phyloP scores from a whole-genome alignment of 352 stramenopile genomes.

The Blastocystis sp. region DNA sequence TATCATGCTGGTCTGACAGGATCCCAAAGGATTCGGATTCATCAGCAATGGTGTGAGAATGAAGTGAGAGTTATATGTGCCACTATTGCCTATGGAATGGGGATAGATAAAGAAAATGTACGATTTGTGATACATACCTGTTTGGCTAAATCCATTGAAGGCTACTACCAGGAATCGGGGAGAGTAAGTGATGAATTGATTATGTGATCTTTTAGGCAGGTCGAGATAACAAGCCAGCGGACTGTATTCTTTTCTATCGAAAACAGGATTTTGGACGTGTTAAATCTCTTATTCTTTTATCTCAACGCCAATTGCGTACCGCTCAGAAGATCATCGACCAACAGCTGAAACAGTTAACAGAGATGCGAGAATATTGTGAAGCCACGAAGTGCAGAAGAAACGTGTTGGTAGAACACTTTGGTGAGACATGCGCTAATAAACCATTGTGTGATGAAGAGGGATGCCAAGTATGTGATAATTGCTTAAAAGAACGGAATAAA shows the following conservation, averaged over 20 bases:
- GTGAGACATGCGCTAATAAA: slow-evolving; percentile 77
- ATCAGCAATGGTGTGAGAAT: slow-evolving; percentile 10
- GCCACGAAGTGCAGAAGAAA: slow-evolving; percentile 78
- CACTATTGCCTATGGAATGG: slow-evolving; percentile 97
- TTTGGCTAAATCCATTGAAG: slow-evolving; percentile 94
- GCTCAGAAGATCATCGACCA: neutral
- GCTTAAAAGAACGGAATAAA: slow-evolving; percentile 64
- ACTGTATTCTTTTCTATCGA: slow-evolving; percentile 55
- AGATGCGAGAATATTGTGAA: slow-evolving; percentile 71
- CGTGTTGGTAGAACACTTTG: slow-evolving; percentile 85
- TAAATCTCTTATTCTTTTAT: slow-evolving; percentile 53
- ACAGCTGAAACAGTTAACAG: slow-evolving; percentile 67
- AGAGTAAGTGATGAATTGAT: slow-evolving; percentile 72
- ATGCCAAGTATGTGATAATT: slow-evolving; percentile 85
- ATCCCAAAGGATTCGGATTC: slow-evolving; percentile 22
- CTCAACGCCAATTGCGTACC: neutral
- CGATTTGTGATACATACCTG: slow-evolving; percentile 95
- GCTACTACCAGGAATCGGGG: slow-evolving; percentile 95
- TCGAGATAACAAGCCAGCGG: slow-evolving; percentile 28
- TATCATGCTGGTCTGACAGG: slow-evolving; percentile 74
- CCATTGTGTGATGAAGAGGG: slow-evolving; percentile 72
- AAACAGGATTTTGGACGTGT: neutral
- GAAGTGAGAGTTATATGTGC: slow-evolving; percentile 82
- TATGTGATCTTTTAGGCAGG: slow-evolving; percentile 32
- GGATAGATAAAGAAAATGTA: slow-evolving; percentile 96